Percentiles rank a stretch among this genome's conserved stretches.
phyloP scores from a whole-genome alignment of 2,329 filamentous ascomycete genomes.

The Sordariomycetes sp. region DNA sequence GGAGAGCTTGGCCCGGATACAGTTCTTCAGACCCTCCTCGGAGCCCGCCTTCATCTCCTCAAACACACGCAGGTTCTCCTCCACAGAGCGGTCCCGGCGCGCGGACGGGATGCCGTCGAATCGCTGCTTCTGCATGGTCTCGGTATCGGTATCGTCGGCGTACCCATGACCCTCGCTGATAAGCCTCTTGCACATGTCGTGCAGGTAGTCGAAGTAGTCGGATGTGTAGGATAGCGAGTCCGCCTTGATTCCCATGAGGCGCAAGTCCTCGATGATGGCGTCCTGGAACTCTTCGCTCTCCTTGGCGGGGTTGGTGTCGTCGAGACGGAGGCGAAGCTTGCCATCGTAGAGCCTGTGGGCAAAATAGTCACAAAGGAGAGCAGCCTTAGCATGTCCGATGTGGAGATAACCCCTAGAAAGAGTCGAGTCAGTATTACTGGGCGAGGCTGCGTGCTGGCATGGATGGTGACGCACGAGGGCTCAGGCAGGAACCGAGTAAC shows the following conservation, averaged over 20 bases:
- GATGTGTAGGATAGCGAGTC: slow-evolving; percentile 83
- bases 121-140: slow-evolving; percentile 77
- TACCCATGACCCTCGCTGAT: slow-evolving; percentile 85
- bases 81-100: slow-evolving; percentile 65
- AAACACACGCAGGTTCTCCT: slow-evolving; percentile 79
- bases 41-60: slow-evolving; percentile 85
- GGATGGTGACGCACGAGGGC: slow-evolving; percentile 54
- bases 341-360: slow-evolving; percentile 89
- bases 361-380: slow-evolving; percentile 91
- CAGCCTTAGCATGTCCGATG: slow-evolving; percentile 92
- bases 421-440: slow-evolving; percentile 1
- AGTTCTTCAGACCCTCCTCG: slow-evolving; percentile 71
- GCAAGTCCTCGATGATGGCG: slow-evolving; percentile 83
- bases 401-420: slow-evolving; percentile 65
- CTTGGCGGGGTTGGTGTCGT: slow-evolving; percentile 95
- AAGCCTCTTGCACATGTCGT: slow-evolving; percentile 73
- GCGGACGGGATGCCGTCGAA: slow-evolving; percentile 75
- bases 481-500: slow-evolving; percentile 90
- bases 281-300: slow-evolving; percentile 97
- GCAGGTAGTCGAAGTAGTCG: slow-evolving; percentile 90
- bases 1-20: slow-evolving; percentile 90
- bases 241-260: slow-evolving; percentile 83
- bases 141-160: slow-evolving; percentile 85
- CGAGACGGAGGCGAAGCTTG: slow-evolving; percentile 82
- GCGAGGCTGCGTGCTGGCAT: slow-evolving; percentile 10